Conservation (phyloP, 2,329 filamentous ascomycete genomes). For the Aspergillus sp. region DNA sequence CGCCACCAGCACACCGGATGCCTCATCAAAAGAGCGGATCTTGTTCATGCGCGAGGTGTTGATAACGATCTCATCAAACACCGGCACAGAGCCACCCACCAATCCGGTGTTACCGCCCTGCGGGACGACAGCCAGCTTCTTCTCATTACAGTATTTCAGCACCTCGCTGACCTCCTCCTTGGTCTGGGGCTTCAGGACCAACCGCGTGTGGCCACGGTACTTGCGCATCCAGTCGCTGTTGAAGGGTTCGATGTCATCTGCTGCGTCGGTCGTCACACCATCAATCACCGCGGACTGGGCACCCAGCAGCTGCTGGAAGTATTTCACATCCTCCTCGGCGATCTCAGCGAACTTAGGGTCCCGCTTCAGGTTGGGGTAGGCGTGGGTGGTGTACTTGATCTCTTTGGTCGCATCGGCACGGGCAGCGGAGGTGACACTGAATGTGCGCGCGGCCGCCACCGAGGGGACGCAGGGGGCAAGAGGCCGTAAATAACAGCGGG, state of each 20-base stretch:
- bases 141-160: conserved; percentile 90
- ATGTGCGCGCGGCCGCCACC: conserved; percentile 20
- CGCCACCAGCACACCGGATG: conserved; percentile 82
- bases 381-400: conserved; percentile 76
- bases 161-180: conserved; percentile 88
- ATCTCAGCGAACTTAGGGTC: conserved; percentile 67
- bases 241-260: conserved; percentile 81
- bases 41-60: conserved; percentile 86
- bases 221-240: conserved; percentile 99
- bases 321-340: conserved; percentile 71
- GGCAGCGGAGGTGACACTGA: conserved; percentile 23
- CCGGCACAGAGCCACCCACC: conserved; percentile 90
- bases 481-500: conserved; percentile 19
- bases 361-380: conserved; percentile 72
- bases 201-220: conserved; percentile 81
- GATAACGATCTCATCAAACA: conserved; percentile 97
- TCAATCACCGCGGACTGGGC: conserved; percentile 77
- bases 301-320: conserved; percentile 78
- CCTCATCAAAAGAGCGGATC: conserved; percentile 87
- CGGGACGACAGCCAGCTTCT: conserved; percentile 86
- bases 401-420: conserved; percentile 24
- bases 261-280: conserved; percentile 67
- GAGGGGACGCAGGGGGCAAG: conserved; percentile 12
- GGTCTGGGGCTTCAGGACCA: conserved; percentile 80
- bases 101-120: conserved; percentile 96